A percentile compares a stretch with the other conserved stretches of the same genome.
Conservation (phyloP, 2,329 filamentous ascomycete genomes). For the Stagonosporopsis rhizophila region DNA sequence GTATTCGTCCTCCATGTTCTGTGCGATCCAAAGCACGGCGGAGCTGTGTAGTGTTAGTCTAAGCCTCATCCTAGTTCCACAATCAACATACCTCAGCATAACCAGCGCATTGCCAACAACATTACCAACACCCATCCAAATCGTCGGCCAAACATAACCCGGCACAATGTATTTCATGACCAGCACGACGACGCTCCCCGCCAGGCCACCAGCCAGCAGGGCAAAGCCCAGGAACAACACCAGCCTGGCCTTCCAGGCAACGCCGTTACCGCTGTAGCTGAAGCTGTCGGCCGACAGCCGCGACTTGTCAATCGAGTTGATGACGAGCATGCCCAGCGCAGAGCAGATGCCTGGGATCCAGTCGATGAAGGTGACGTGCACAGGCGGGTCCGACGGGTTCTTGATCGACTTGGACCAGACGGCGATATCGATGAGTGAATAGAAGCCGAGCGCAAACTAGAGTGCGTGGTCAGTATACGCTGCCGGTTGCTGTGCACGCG, state of each 20-base stretch:
- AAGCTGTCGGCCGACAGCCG: conserved; percentile 69
- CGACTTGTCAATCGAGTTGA: conserved; percentile 75
- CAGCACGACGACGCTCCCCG: conserved; percentile 71
- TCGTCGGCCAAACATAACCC: conserved; percentile 65
- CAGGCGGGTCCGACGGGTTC: conserved; percentile 62
- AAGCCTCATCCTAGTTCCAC: neutral
- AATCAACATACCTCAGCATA: conserved; percentile 67
- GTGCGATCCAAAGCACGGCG: conserved; percentile 71
- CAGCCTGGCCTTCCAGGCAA: conserved; percentile 74
- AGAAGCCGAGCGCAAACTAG: conserved; percentile 74
- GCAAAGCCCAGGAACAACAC: conserved; percentile 75
- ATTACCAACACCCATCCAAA: conserved; percentile 73
- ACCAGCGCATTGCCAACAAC: conserved; percentile 69
- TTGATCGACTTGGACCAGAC: conserved; percentile 67
- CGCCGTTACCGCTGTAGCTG: conserved; percentile 68
- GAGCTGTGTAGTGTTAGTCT: conserved; percentile 56
- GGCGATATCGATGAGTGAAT: conserved; percentile 72
- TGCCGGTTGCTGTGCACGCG: neutral
- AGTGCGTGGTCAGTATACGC: neutral
- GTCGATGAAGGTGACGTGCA: conserved; percentile 74
- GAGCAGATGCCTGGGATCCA: conserved; percentile 77
- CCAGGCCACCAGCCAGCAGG: conserved; percentile 71
- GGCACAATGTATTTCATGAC: conserved; percentile 72
- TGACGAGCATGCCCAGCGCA: conserved; percentile 73
- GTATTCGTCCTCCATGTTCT: conserved; percentile 77